Conservation (phyloP, 1,139 yeast genomes). For the Saccharomyces hybrid region DNA sequence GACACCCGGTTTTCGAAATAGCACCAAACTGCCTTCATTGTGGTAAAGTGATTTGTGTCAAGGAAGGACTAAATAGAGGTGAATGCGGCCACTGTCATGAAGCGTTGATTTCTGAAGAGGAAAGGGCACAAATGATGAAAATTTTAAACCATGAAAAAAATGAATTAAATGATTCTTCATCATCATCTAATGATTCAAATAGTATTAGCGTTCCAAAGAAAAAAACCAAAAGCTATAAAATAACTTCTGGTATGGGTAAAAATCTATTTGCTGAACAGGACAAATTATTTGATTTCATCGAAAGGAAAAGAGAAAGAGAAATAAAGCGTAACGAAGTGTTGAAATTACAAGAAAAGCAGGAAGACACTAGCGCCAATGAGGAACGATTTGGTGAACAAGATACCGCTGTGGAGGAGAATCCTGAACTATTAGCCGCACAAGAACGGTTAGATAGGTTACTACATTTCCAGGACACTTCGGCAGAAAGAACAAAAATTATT, state of each 20-base stretch:
- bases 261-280: slow-evolving; percentile 66
- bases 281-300: slow-evolving; percentile 47
- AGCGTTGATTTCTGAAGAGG: slow-evolving; percentile 54
- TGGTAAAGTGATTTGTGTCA: slow-evolving; percentile 85
- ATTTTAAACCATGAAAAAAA: slow-evolving; percentile 46
- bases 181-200: slow-evolving; percentile 2
- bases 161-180: slow-evolving; percentile 24
- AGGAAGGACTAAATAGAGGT: slow-evolving; percentile 69
- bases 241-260: slow-evolving; percentile 45
- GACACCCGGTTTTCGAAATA: slow-evolving; percentile 80
- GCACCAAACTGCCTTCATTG: slow-evolving; percentile 93
- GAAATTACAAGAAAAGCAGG: slow-evolving; percentile 5
- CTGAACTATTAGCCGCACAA: slow-evolving; percentile 61
- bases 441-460: slow-evolving; percentile 63
- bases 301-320: slow-evolving; percentile 31
- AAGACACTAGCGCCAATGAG: slow-evolving; percentile 27
- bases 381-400: slow-evolving; percentile 30
- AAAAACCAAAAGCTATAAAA: slow-evolving; percentile 17
- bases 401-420: slow-evolving; percentile 35
- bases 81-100: slow-evolving; percentile 82
- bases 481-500: slow-evolving; percentile 83
- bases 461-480: slow-evolving; percentile 77
- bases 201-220: slow-evolving; percentile 15
- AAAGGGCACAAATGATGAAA: slow-evolving; percentile 48
- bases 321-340: slow-evolving; percentile 18